These are phyloP conservation scores for Pelargonium nanum DNA, from an alignment of 345 rosid genomes.

Conservation along the genomic window DNA sequence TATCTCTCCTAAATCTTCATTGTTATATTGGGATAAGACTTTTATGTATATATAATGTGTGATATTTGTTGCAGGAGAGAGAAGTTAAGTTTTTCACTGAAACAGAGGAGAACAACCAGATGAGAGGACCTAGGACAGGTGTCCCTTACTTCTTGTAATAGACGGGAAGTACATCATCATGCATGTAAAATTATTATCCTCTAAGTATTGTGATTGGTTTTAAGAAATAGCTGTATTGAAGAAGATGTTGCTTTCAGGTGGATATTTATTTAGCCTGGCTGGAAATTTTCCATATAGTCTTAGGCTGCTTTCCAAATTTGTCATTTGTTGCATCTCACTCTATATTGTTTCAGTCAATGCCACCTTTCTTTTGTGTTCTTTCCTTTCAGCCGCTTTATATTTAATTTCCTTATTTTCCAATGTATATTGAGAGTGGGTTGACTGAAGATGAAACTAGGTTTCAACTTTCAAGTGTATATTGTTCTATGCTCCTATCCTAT, in stretches of 20 bases:
- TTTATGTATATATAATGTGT: not conserved
- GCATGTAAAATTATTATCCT: slow-evolving; percentile 20
- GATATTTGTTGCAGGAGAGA: slow-evolving; percentile 53
- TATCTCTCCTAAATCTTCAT: not conserved
- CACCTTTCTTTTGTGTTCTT: not conserved
- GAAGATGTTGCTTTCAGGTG: slow-evolving; percentile 17
- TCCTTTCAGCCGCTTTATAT: not conserved
- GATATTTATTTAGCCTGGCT: slow-evolving; percentile 5
- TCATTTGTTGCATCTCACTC: not conserved
- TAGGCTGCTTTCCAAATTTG: slow-evolving; percentile 15
- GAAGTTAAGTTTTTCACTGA: slow-evolving; percentile 97
- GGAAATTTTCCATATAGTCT: not conserved
- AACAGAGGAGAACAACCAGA: slow-evolving; percentile 98
- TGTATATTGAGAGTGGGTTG: too few relatives aligned
- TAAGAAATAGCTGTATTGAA: slow-evolving; percentile 8
- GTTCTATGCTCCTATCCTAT: too few relatives aligned
- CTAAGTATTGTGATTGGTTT: slow-evolving; percentile 9
- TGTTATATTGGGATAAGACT: not conserved
- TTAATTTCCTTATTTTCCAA: too few relatives aligned
- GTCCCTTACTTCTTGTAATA: slow-evolving; percentile 86
- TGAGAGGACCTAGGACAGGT: slow-evolving; percentile 99
- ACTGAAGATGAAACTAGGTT: too few relatives aligned
- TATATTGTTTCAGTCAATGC: not conserved
- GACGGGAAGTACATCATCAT: slow-evolving; percentile 5
- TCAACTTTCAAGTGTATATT: too few relatives aligned